Evolutionary conservation across 257 asterid species (phyloP).

Genomic region (Scutellaria baicalensis): DNA sequence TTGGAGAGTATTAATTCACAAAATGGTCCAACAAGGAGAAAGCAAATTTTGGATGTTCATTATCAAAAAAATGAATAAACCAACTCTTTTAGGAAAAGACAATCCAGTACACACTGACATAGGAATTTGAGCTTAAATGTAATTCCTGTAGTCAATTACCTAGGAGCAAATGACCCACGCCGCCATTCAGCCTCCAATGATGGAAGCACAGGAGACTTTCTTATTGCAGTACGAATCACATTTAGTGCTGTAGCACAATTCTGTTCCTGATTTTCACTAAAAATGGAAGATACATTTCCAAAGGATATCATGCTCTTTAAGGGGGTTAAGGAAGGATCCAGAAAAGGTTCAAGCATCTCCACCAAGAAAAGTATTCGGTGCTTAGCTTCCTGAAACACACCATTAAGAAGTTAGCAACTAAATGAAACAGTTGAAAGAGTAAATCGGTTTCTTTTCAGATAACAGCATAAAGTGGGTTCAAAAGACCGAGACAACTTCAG

Average conservation of each 20-base stretch:
- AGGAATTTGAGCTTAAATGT: constrained; percentile 8
- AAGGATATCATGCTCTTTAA: constrained; percentile 74
- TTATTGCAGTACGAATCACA: constrained; percentile 65
- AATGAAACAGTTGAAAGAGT: constrained; percentile 8
- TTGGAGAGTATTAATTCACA: too few relatives aligned
- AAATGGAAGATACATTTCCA: constrained; percentile 67
- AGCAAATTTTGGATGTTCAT: not conserved
- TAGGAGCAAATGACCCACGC: constrained; percentile 85
- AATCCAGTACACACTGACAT: not conserved
- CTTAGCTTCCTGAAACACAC: constrained; percentile 65
- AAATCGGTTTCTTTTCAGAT: not conserved
- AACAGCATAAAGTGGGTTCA: not conserved
- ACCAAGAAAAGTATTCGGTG: constrained; percentile 76
- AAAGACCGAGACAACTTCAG: constrained; percentile 4
- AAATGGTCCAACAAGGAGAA: too few relatives aligned
- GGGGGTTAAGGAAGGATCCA: constrained; percentile 86
- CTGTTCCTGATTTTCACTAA: constrained; percentile 61
- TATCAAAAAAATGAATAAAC: not conserved
- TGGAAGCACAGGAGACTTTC: constrained; percentile 72
- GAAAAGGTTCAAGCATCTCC: constrained; percentile 94
- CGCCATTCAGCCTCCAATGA: constrained; percentile 95
- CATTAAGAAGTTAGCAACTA: constrained; percentile 15
- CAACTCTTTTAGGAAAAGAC: not conserved
- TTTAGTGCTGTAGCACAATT: constrained; percentile 68
- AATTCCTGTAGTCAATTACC: constrained; percentile 40